Evolutionary conservation across 345 rosid genomes (phyloP).

Genomic region (Melaleuca alternifolia): DNA sequence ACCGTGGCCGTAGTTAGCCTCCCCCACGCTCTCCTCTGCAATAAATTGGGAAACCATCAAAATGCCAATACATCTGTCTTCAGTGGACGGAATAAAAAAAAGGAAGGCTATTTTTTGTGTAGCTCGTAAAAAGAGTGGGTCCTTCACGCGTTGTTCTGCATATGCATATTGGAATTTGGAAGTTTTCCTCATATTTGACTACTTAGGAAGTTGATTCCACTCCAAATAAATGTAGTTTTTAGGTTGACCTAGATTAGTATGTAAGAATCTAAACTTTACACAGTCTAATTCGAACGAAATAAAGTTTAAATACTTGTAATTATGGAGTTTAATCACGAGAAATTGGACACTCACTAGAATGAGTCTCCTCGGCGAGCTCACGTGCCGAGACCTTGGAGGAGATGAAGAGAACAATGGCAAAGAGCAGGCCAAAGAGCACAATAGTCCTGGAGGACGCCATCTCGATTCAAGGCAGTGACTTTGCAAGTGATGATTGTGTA

Average conservation of each 20-base stretch:
- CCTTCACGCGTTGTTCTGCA: neutral
- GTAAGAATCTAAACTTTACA: neutral
- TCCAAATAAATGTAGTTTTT: neutral
- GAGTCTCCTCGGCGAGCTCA: constrained; percentile 3
- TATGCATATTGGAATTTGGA: neutral
- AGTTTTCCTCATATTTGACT: neutral
- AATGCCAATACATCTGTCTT: neutral
- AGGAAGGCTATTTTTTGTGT: neutral
- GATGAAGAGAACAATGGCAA: constrained; percentile 5
- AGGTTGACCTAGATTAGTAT: neutral
- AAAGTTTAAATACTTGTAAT: neutral
- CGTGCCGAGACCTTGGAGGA: constrained; percentile 15
- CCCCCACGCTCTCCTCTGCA: neutral
- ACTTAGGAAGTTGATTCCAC: neutral
- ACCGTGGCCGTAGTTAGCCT: neutral
- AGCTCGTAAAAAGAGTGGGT: neutral
- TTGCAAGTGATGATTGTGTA: neutral
- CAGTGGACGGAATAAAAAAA: neutral
- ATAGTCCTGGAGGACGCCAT: neutral
- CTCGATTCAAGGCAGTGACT: neutral
- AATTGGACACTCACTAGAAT: neutral
- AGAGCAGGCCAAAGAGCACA: constrained; percentile 1
- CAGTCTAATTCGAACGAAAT: neutral
- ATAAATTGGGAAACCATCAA: neutral
- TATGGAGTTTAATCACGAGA: neutral